Evolutionary conservation across 2,329 filamentous ascomycete species (phyloP), one percentile per base, ranked within the genome.

Genomic region (Tolypocladium pustulatum): DNA sequence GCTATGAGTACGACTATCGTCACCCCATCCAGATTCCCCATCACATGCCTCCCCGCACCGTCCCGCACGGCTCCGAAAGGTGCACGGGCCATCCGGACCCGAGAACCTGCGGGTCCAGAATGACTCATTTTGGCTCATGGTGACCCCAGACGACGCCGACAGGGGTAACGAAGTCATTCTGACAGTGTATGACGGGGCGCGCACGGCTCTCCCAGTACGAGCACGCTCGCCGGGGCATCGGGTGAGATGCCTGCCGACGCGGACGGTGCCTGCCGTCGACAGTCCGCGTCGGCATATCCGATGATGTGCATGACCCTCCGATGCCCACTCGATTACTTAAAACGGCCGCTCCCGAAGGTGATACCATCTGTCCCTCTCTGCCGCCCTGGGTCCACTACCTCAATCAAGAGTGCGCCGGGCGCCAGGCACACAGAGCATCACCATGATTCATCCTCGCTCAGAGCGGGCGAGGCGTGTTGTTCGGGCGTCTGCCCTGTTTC

Each of bases 51-150:
- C 32, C 32, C 32, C 32, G 32, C 32, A 9, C 32, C 32, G 32
- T 34, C 32, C 32, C 32, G 32, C 32, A 5, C 32, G 7, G 36
- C 12, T 13, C 38, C 38, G 38, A 8, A 6, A n/a, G 3, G 41
- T 22, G 41, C 41, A 46, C 41, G 41, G 41, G 41, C 41, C 41
- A 46, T 15, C 41, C 41, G 41, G 41, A 3, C 10, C 41, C n/a
- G 41, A 25, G 22, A 46, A 25, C 13, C 38, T 15, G 17, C 20
- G 12, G 61, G 61, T 54, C 52, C 57, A 62, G 59, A 66, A 71
- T 72, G 70, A 71, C 58, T 72, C 69, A 72, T 69, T 69, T 61
- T 69, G 60, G 64, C 64, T 71, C 69, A 71, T 64, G 32, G 59
- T 64, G 62, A 59, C 54, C 30, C 43, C 15, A 20, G 15, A 17